phyloP scores from a whole-genome alignment of 2,329 filamentous ascomycete genomes.

The Lachnellula suecica region DNA sequence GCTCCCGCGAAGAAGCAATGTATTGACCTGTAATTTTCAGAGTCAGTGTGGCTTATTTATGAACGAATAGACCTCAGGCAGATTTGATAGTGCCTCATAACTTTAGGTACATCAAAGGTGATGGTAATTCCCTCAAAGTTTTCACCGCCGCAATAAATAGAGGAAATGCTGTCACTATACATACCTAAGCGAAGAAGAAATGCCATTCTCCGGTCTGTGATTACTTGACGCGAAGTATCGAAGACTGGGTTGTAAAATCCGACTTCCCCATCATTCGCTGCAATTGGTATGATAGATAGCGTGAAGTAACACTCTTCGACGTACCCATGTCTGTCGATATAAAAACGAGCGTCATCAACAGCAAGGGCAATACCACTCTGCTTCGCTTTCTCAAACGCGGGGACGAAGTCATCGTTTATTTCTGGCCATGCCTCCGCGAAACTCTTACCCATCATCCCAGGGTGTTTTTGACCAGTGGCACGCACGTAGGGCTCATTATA shows the following conservation, averaged over 20 bases:
- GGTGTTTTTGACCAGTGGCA: constrained; percentile 35
- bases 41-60: too few species aligned
- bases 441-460: constrained; percentile 34
- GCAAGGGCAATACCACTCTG: constrained; percentile 25
- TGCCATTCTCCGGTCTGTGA: constrained; percentile 34
- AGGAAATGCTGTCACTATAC: too few species aligned
- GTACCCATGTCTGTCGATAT: constrained; percentile 35
- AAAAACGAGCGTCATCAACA: constrained; percentile 29
- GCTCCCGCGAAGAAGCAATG: constrained; percentile 27
- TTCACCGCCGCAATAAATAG: too few species aligned
- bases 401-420: constrained; percentile 33
- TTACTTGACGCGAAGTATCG: constrained; percentile 22
- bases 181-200: constrained; percentile 39
- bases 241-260: constrained; percentile 25
- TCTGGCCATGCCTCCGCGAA: constrained; percentile 40
- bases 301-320: constrained; percentile 38
- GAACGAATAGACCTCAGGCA: too few species aligned
- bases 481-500: constrained; percentile 38
- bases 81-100: too few species aligned
- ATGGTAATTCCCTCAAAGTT: too few species aligned
- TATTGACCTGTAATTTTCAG: too few species aligned
- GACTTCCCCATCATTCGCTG: constrained; percentile 10
- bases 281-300: constrained; percentile 24
- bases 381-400: constrained; percentile 29
- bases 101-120: too few species aligned